These are phyloP conservation scores for Tylopilus rubrobrunneus DNA, from an alignment of 768 basidiomycete genomes.

Conservation along the genomic window DNA sequence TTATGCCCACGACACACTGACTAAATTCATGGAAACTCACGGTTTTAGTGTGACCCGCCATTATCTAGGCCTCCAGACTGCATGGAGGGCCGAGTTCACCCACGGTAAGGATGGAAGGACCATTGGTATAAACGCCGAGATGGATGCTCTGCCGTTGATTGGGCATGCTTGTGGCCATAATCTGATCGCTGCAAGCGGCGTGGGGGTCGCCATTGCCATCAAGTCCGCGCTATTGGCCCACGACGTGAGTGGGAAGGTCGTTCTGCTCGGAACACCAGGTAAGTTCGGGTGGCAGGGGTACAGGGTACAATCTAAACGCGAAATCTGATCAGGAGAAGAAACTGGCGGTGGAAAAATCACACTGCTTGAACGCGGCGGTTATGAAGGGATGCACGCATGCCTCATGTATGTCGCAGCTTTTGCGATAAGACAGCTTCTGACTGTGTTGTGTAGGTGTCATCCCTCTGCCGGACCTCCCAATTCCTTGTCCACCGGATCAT, in stretches of 20 bases:
- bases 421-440: constrained; percentile 15
- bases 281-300: constrained; percentile 11
- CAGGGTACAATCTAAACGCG: not conserved
- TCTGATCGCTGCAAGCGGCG: constrained; percentile 74
- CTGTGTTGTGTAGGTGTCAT: constrained; percentile 55
- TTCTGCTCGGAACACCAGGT: constrained; percentile 79
- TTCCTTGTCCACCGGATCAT: constrained; percentile 48
- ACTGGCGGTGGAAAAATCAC: constrained; percentile 72
- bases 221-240: constrained; percentile 64
- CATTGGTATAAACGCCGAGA: constrained; percentile 78
- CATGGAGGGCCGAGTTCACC: constrained; percentile 72
- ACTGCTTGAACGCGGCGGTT: constrained; percentile 71
- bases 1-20: constrained; percentile 67
- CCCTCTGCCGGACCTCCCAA: constrained; percentile 54
- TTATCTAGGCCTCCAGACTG: constrained; percentile 69
- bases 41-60: constrained; percentile 70
- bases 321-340: constrained; percentile 60
- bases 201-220: constrained; percentile 70
- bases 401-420: constrained; percentile 50
- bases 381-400: constrained; percentile 77
- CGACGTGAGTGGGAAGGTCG: constrained; percentile 59
- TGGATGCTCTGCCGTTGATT: constrained; percentile 55
- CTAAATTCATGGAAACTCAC: constrained; percentile 59
- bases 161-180: constrained; percentile 79
- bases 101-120: constrained; percentile 58